phyloP scores from a whole-genome alignment of 371 early-diverging fungal species.

The Mortierella sp. region DNA sequence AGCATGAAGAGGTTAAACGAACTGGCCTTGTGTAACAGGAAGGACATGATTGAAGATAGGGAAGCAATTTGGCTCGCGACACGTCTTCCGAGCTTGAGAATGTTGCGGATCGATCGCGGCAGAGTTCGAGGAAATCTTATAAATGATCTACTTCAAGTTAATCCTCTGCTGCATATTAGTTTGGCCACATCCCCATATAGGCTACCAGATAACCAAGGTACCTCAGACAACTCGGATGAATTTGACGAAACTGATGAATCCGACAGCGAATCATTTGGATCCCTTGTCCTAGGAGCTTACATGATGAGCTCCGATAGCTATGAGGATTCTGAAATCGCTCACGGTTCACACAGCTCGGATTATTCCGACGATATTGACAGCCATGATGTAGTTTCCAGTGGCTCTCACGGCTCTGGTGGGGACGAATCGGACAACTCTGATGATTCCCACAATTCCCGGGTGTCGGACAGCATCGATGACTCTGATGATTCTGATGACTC shows the following conservation, averaged over 20 bases:
- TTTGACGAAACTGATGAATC: not conserved
- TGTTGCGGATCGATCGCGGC: not conserved
- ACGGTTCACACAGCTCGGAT: not conserved
- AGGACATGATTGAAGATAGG: not conserved
- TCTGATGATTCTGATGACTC: not conserved
- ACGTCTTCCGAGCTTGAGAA: conserved; percentile 4
- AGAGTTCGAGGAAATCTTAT: not conserved
- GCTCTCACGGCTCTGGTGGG: too few relatives aligned
- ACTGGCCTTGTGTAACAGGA: not conserved
- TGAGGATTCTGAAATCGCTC: not conserved
- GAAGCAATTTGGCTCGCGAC: conserved; percentile 16
- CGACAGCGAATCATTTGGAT: not conserved
- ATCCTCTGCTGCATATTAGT: not conserved
- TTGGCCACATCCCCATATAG: not conserved
- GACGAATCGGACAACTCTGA: too few relatives aligned
- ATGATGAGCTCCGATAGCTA: not conserved
- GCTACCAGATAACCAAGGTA: not conserved
- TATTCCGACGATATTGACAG: too few relatives aligned
- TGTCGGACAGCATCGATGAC: not conserved
- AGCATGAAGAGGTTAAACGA: conserved; percentile 3
- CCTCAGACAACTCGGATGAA: not conserved
- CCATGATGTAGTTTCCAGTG: too few relatives aligned
- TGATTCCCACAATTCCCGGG: too few relatives aligned
- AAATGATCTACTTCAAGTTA: not conserved
- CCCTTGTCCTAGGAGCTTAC: not conserved